Evolutionary conservation across 2,329 filamentous ascomycete genomes (phyloP), one percentile per base, ranked within the genome.

Genomic region (Pseudocercospora eumusae): DNA sequence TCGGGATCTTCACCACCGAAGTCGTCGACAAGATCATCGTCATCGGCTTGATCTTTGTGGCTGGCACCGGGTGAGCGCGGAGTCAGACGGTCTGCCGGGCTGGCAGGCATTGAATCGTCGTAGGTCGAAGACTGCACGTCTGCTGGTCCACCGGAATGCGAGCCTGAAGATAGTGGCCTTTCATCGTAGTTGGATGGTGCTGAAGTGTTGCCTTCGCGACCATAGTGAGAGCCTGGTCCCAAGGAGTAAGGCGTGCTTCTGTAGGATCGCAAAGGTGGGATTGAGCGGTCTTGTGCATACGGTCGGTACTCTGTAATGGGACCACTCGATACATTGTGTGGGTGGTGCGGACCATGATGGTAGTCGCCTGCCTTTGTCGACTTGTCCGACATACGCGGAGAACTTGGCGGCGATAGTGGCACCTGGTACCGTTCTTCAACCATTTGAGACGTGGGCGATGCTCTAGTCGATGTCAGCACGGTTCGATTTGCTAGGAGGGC

Each of bases 331-430:
- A 4, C 23, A 20, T 57, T 40, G n/a, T 47, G 44, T 5, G 23
- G 23, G 50, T 54, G 57, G 13, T 60, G 55, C 21, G 63, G 52
- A 55, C 76, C 68, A 74, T 69, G 66, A 70, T 77, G 75, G 72
- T 76, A 76, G 57, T 79, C 76, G 73, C 72, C 71, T 65, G 74
- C 70, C 67, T 76, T 78, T 64, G 75, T 73, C 71, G 75, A 74
- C 69, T 78, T 79, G 70, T 75, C 78, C 78, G 78, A 80, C 79
- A 81, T 80, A 72, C 76, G 79, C 74, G 80, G 80, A 73, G 80
- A 82, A 66, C 73, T 80, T 63, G 80, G 80, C 68, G 80, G 80
- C 73, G 80, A 82, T 69, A 80, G 72, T 69, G 78, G 78, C 72
- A 78, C 77, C 72, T 77, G 75, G 68, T 76, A 75, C 71, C 74